Evolutionary conservation across 768 basidiomycete species (phyloP), one percentile per base, ranked within the genome.

Genomic region (Psilocybe subaeruginosa): DNA sequence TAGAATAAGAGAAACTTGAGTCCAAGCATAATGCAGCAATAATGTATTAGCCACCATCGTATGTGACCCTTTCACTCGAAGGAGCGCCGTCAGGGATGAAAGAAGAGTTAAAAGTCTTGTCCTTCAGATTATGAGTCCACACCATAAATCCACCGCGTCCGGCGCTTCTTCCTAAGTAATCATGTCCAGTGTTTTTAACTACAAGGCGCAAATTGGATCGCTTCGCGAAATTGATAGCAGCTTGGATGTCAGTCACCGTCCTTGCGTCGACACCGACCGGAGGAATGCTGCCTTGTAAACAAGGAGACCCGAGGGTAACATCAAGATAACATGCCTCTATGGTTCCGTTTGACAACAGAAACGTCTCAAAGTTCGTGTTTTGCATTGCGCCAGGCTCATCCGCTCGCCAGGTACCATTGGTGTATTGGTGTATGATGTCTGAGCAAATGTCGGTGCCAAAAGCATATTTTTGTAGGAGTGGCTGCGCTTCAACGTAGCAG

Each of bases 291-390:
- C 81, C 82, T 63, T 81, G 82, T 1, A 70, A 67, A 59, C 82
- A 84, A 6, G 78, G 73, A 16, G 73, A 48, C 3, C 76, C 78
- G 0, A 79, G 64, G 0, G 73, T 69, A 0, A 77, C 78, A 58
- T 85, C 78, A 46, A 85, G 60, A 39, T 82, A 84, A 76, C 85
- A 88, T 1, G 75, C 78, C 62, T 78, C 78, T 50, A 83, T 79
- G 47, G 80, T 83, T 33, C 78, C 82, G 65, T 82, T 83, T 17
- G 45, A 62, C n/a, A 73, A 78, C 1, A 70, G 64, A 58, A 66
- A 77, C 1, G 67, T 68, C 52, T 74, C 73, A 49, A 69, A 72
- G 54, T 72, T 73, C 19, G 64, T 51, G 4, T 65, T 50, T 53
- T 82, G 73, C 73, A 80, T 73, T 1, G 77, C 72, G 0, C 82